phyloP scores from a whole-genome alignment of 139 green algal species.

The Micromonas pusilla region DNA sequence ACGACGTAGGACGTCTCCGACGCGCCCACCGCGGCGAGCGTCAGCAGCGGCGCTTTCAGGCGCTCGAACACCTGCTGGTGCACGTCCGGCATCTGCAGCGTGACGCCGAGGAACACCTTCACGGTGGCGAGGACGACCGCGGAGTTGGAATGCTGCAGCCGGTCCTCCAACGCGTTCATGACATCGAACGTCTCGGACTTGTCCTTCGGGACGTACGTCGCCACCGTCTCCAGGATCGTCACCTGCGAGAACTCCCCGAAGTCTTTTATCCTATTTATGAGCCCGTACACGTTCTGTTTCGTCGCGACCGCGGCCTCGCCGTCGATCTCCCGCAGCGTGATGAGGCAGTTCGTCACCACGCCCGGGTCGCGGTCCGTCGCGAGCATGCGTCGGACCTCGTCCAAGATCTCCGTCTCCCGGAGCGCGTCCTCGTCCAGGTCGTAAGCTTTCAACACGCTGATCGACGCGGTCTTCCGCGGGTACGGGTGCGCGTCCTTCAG shows the following conservation, averaged over 20 bases:
- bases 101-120: conserved; percentile 90
- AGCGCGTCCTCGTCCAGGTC: conserved; percentile 53
- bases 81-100: conserved; percentile 70
- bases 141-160: conserved; percentile 74
- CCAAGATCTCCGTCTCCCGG: conserved; percentile 42
- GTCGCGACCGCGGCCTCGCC: conserved; percentile 29
- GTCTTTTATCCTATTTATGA: conserved; percentile 90
- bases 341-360: conserved; percentile 81
- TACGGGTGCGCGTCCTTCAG: conserved; percentile 72
- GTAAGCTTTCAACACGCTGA: conserved; percentile 81
- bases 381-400: conserved; percentile 59
- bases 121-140: conserved; percentile 82
- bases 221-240: conserved; percentile 74
- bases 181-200: conserved; percentile 89
- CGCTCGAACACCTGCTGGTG: conserved; percentile 90
- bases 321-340: conserved; percentile 38
- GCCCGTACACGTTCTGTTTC: conserved; percentile 62
- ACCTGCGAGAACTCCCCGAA: conserved; percentile 93
- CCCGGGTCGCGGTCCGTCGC: conserved; percentile 56
- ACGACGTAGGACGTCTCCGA: conserved; percentile 69
- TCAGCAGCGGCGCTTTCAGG: conserved; percentile 81
- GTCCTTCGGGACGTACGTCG: conserved; percentile 55
- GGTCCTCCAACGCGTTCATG: conserved; percentile 89
- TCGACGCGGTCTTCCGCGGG: conserved; percentile 75
- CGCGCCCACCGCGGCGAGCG: conserved; percentile 42